phyloP scores from a whole-genome alignment of 768 basidiomycete species.

The Galerina marginata region DNA sequence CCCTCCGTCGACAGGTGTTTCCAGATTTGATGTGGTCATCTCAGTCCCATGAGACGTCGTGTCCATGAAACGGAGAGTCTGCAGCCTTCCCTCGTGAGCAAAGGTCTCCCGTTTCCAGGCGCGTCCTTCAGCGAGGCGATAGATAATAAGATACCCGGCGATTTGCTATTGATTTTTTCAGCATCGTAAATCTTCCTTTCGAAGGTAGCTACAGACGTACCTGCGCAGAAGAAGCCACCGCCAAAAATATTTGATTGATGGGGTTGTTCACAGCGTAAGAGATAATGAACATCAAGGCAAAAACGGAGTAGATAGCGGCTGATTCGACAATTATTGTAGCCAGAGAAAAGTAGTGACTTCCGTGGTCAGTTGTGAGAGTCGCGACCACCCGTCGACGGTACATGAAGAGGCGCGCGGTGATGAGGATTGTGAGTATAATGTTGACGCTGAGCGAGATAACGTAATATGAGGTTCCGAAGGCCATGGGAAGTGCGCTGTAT shows the following conservation, averaged over 20 bases:
- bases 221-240: constrained; percentile 39
- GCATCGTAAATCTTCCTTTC: background rate
- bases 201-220: constrained; percentile 23
- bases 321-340: constrained; percentile 47
- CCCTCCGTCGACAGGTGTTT: constrained; percentile 13
- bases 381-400: constrained; percentile 35
- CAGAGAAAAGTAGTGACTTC: constrained; percentile 41
- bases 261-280: constrained; percentile 46
- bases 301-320: constrained; percentile 48
- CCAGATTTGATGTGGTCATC: constrained; percentile 9
- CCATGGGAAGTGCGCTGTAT: constrained; percentile 39
- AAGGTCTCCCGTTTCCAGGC: constrained; percentile 44
- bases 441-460: constrained; percentile 46
- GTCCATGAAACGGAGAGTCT: constrained; percentile 16
- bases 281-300: constrained; percentile 45
- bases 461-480: constrained; percentile 44
- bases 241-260: constrained; percentile 44
- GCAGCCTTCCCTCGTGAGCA: constrained; percentile 7
- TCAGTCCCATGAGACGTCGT: constrained; percentile 7
- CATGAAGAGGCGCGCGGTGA: constrained; percentile 38
- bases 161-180: constrained; percentile 38
- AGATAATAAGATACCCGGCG: constrained; percentile 53
- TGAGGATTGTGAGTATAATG: constrained; percentile 46
- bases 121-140: constrained; percentile 50
- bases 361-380: constrained; percentile 39